phyloP scores from a whole-genome alignment of 1,139 yeast genomes.

The Fermentozyma sake region DNA sequence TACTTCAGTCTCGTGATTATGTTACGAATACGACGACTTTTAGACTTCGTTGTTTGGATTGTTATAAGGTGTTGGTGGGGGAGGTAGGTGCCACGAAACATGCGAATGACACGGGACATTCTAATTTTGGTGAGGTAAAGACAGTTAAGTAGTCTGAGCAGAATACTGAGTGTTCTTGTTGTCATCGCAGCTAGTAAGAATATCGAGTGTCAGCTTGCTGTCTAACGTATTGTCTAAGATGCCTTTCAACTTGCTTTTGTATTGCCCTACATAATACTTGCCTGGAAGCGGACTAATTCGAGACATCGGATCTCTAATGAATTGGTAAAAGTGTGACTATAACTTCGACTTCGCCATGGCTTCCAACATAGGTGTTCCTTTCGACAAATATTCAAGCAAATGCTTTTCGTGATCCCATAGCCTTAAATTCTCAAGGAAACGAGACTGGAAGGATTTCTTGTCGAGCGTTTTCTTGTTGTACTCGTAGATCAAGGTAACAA shows the following conservation, averaged over 20 bases:
- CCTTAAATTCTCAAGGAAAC: slow-evolving; percentile 28
- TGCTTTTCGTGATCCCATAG: slow-evolving; percentile 30
- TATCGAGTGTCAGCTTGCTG: too few relatives aligned
- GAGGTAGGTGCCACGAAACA: slow-evolving; percentile 67
- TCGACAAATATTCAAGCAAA: slow-evolving; percentile 26
- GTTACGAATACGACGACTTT: slow-evolving; percentile 66
- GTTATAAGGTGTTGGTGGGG: slow-evolving; percentile 53
- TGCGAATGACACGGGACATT: slow-evolving; percentile 62
- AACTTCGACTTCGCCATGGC: background rate
- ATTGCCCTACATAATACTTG: too few relatives aligned
- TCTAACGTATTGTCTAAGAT: too few relatives aligned
- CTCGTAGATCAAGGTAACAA: slow-evolving; percentile 25
- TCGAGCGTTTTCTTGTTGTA: slow-evolving; percentile 22
- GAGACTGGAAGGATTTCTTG: slow-evolving; percentile 22
- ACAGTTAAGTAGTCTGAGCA: too few relatives aligned
- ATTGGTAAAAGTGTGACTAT: too few relatives aligned
- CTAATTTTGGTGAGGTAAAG: slow-evolving; percentile 58
- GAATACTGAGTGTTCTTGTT: too few relatives aligned
- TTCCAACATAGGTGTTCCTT: slow-evolving; percentile 12
- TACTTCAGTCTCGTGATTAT: slow-evolving; percentile 51
- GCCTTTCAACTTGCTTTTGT: too few relatives aligned
- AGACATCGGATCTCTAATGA: too few relatives aligned
- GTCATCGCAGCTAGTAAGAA: too few relatives aligned
- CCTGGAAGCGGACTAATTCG: too few relatives aligned
- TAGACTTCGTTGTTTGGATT: slow-evolving; percentile 53